A percentile compares a stretch with the other conserved stretches of the same genome.
Conservation (phyloP, 306 rosid genomes). For the Trifolium fragiferum region DNA sequence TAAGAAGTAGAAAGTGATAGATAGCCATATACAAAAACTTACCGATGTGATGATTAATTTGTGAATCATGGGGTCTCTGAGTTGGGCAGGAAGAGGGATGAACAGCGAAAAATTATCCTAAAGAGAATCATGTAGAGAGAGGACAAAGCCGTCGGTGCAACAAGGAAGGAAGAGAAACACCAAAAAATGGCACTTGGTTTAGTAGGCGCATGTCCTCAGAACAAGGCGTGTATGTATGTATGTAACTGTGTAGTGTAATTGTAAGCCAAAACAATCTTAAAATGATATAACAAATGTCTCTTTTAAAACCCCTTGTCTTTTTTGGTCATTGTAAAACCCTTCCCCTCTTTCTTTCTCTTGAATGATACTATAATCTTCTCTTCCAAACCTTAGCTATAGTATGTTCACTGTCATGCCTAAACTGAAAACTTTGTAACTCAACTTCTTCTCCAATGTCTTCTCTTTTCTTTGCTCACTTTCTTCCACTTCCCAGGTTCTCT, state of each 20-base stretch:
- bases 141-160: no score
- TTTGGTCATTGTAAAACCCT: conserved; percentile 45
- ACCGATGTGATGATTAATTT: not conserved
- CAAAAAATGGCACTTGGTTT: no score
- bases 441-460: conserved; percentile 62
- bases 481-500: conserved; percentile 71
- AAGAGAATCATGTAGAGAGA: no score
- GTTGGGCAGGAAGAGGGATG: no score
- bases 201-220: no score
- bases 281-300: no score
- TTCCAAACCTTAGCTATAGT: conserved; percentile 41
- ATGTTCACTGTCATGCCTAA: conserved; percentile 40
- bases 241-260: no score
- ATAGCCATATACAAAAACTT: not conserved
- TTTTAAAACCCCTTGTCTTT: conserved; percentile 46
- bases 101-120: no score
- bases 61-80: no score
- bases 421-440: conserved; percentile 38
- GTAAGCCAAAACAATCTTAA: no score
- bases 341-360: conserved; percentile 15
- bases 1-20: not conserved
- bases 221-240: no score
- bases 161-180: no score
- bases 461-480: conserved; percentile 62
- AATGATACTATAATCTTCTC: not conserved